These are phyloP conservation scores for Kockiozyma suomiensis DNA, from an alignment of 805 yeast species.

Conservation along the genomic window DNA sequence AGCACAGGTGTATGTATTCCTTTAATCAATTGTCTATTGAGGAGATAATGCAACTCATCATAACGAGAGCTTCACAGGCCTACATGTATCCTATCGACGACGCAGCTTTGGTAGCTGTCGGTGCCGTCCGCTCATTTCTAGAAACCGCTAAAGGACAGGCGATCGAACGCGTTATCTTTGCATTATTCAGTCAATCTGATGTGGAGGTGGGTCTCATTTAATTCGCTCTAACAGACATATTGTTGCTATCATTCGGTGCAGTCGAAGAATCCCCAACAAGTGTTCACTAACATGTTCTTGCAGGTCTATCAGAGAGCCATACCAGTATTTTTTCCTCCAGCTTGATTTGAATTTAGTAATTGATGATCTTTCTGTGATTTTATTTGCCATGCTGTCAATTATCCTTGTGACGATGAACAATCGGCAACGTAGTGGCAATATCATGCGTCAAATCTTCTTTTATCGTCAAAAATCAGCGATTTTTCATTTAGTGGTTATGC, in stretches of 20 bases:
- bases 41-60: too few species aligned
- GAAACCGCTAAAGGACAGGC: not conserved
- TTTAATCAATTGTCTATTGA: not conserved
- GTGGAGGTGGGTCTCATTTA: conserved; percentile 14
- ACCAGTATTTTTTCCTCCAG: not conserved
- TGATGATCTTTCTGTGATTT: not conserved
- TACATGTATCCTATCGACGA: conserved; percentile 27
- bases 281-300: too few species aligned
- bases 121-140: conserved; percentile 25
- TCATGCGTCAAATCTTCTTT: too few species aligned
- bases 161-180: conserved; percentile 30
- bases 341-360: too few species aligned
- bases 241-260: too few species aligned
- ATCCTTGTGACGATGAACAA: not conserved
- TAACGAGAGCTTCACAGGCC: too few species aligned
- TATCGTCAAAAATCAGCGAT: too few species aligned
- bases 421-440: not conserved
- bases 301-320: not conserved
- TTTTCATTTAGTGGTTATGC: too few species aligned
- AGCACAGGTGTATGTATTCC: conserved; percentile 29
- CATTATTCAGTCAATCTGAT: conserved; percentile 20
- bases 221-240: too few species aligned
- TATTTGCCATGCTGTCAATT: not conserved
- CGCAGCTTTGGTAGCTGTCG: conserved; percentile 15
- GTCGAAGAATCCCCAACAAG: too few species aligned